Conservation (phyloP, 441 rosid species). For the Eugenia klotzschiana region DNA sequence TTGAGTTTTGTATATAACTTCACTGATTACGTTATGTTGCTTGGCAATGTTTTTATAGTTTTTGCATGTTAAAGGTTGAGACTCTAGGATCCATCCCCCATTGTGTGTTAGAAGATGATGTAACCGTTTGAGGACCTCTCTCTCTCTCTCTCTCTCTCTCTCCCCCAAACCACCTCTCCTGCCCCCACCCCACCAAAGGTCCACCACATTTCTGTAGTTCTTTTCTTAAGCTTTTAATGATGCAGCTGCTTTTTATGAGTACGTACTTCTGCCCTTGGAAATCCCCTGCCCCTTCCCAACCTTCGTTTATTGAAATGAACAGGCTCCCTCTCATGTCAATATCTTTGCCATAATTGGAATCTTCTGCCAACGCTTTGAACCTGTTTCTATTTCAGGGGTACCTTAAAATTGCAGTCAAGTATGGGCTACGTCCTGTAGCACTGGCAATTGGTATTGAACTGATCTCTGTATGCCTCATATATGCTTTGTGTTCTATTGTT, state of each 20-base stretch:
- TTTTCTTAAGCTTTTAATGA: neutral
- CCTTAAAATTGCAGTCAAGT: slow-evolving; percentile 24
- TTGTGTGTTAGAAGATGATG: neutral
- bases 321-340: neutral
- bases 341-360: neutral
- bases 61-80: neutral
- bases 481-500: neutral
- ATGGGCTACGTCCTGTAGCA: slow-evolving; percentile 34
- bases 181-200: too few species aligned
- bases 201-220: neutral
- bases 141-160: neutral
- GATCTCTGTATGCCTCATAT: neutral
- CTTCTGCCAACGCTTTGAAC: neutral
- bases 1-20: neutral
- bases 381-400: slow-evolving; percentile 22
- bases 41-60: neutral
- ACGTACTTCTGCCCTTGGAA: neutral
- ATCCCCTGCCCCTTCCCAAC: neutral
- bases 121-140: neutral
- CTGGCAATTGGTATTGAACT: slow-evolving; percentile 33
- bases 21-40: neutral
- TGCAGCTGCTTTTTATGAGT: neutral
- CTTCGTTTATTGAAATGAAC: neutral
- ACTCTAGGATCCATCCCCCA: neutral
- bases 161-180: too few species aligned